These are phyloP conservation scores for Eucalyptus marginata DNA, from an alignment of 345 rosid genomes.

Conservation along the genomic window DNA sequence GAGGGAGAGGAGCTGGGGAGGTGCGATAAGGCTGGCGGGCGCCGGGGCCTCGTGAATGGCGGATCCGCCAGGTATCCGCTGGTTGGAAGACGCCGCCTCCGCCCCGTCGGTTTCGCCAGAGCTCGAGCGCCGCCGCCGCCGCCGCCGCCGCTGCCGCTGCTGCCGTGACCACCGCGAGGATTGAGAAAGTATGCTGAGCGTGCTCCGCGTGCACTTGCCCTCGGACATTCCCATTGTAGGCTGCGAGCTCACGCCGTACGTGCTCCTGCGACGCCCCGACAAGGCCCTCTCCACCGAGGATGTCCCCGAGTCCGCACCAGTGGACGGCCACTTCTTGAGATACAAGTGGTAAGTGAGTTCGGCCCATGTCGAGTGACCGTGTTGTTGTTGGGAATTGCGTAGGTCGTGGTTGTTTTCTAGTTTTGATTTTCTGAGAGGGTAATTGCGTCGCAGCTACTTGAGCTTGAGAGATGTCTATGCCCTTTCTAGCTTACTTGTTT, in stretches of 20 bases:
- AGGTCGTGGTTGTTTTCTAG: neutral
- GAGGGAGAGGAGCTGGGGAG: constrained; percentile 1
- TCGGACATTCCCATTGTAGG: constrained; percentile 98
- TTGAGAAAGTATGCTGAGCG: constrained; percentile 77
- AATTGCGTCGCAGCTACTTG: neutral
- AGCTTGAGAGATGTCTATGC: neutral
- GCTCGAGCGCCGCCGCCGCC: neutral
- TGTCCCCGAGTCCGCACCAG: constrained; percentile 71
- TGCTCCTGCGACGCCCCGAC: constrained; percentile 69
- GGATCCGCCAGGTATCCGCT: constrained; percentile 61
- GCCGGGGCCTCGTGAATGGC: constrained; percentile 37
- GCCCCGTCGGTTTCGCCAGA: constrained; percentile 4
- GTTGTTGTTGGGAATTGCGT: neutral
- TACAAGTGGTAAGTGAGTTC: constrained; percentile 67
- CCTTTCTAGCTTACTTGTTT: neutral
- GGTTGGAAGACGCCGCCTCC: neutral
- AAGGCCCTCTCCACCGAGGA: constrained; percentile 51
- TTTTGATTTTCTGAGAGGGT: neutral
- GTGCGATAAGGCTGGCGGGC: constrained; percentile 24
- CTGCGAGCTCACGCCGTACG: constrained; percentile 92
- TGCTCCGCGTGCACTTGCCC: constrained; percentile 88
- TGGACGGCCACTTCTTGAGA: constrained; percentile 78
- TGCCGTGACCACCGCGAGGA: constrained; percentile 16
- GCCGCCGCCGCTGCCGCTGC: too few species aligned
- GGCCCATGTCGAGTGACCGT: neutral